Evolutionary conservation across 768 basidiomycete species (phyloP), one percentile per base, ranked within the genome.

Genomic region (Pleurotus sapidus): DNA sequence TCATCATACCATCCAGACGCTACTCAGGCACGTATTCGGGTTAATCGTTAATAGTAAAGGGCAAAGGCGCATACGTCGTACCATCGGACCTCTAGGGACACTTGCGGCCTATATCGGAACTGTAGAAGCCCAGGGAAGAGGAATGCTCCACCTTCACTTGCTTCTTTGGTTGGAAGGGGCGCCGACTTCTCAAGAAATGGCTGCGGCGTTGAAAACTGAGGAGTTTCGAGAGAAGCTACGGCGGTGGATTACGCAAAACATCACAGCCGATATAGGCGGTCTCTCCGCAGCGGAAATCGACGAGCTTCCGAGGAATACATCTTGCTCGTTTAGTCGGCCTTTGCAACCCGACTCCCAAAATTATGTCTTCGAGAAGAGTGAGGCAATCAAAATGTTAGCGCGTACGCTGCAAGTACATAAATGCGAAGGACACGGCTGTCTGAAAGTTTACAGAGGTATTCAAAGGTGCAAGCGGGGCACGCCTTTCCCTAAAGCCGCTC

Each of bases 401-500:
- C 55, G 65, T 2, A 49, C 68, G 4, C 56, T 64, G 23, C 75
- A 76, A 55, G 27, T 68, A 5, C 75, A 76, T 49, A 69, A 60
- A 0, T 76, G 75, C 59, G 20, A 58, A 24, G 3, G 45, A 8
- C 43, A 60, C 0, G 51, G 60, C 7, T 76, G 74, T 56, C 49
- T 74, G 0, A 5, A 59, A 1, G 12, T n/a, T 0, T 60, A 65
- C 49, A 57, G 53, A 18, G 70, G 71, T 2, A 20, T n/a, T 15
- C 57, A 30, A 2, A n/a, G 43, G 17, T 79, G 77, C 64, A 79
- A 78, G 56, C 48, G 72, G 0, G 40, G 66, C 1, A 70, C 72
- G 0, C 76, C 76, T 5, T 77, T 64, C n/a, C 20, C 55, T 0
- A 11, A 59, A 0, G 53, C 71, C 0, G 3, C 5, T 0, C 47